These are phyloP conservation scores for Trametes polyzona DNA, from an alignment of 1,284 basidiomycete genomes.

Conservation along the genomic window DNA sequence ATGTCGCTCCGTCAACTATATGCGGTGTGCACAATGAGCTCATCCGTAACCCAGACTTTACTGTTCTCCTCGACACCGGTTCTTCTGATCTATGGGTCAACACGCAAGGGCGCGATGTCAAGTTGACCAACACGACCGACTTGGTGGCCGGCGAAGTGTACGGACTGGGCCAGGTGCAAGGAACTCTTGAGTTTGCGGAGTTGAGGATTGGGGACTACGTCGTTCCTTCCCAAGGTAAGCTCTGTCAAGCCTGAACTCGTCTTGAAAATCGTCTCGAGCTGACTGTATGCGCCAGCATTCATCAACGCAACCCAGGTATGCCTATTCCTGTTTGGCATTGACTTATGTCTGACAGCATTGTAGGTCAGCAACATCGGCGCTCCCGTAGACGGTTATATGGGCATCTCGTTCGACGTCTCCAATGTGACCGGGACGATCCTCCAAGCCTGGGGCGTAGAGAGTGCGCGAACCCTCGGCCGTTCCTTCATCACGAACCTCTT, in stretches of 20 bases:
- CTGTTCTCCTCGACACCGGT: neutral
- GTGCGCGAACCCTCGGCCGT: constrained; percentile 22
- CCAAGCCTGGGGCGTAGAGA: neutral
- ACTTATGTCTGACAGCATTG: neutral
- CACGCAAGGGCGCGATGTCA: constrained; percentile 8
- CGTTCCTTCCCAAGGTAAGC: constrained; percentile 22
- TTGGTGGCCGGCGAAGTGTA: constrained; percentile 14
- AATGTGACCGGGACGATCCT: neutral
- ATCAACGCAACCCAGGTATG: neutral
- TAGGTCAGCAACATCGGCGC: neutral
- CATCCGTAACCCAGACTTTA: neutral
- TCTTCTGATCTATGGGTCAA: neutral
- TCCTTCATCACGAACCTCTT: constrained; percentile 1
- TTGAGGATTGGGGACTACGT: neutral
- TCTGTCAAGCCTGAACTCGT: too few species aligned
- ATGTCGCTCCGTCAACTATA: neutral
- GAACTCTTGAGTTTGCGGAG: neutral
- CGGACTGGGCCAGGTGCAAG: neutral
- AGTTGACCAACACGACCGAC: constrained; percentile 27
- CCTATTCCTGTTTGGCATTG: neutral
- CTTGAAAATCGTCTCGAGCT: neutral
- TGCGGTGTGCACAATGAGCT: too few species aligned
- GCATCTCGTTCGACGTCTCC: neutral
- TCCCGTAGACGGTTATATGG: neutral
- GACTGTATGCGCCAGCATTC: neutral